Conservation (phyloP, 306 rosid species). For the Fragaria iinumae region DNA sequence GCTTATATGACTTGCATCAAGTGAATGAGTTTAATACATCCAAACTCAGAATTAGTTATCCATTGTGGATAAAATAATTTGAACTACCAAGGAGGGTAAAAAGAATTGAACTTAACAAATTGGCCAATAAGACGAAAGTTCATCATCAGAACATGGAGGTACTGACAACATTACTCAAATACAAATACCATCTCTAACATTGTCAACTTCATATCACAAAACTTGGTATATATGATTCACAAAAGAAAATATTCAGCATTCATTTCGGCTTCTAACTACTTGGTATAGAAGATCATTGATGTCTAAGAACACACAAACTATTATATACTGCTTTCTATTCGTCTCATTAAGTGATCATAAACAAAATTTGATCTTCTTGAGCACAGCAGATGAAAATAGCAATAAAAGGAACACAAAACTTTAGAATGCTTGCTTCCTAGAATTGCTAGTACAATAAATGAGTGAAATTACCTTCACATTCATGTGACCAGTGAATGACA, state of each 20-base stretch:
- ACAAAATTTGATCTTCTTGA: background rate
- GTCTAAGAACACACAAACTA: background rate
- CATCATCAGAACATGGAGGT: conserved; percentile 2
- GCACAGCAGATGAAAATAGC: background rate
- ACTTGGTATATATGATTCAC: background rate
- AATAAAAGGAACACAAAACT: background rate
- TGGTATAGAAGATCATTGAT: background rate
- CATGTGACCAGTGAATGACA: conserved; percentile 76
- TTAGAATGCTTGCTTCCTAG: background rate
- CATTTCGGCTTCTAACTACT: background rate
- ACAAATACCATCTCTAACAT: background rate
- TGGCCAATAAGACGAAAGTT: background rate
- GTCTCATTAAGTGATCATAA: background rate
- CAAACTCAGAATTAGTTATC: conserved; percentile 6
- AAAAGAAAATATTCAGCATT: background rate
- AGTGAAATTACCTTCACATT: conserved; percentile 77
- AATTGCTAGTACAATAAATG: background rate
- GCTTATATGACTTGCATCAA: background rate
- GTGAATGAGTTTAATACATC: background rate
- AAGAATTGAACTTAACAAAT: background rate
- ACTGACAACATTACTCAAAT: background rate
- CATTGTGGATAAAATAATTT: background rate
- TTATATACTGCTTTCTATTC: background rate
- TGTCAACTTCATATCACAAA: background rate
- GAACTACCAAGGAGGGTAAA: background rate